Evolutionary conservation across 2,329 filamentous ascomycete species (phyloP), one percentile per base, ranked within the genome.

Genomic region (Orbilia javanica): DNA sequence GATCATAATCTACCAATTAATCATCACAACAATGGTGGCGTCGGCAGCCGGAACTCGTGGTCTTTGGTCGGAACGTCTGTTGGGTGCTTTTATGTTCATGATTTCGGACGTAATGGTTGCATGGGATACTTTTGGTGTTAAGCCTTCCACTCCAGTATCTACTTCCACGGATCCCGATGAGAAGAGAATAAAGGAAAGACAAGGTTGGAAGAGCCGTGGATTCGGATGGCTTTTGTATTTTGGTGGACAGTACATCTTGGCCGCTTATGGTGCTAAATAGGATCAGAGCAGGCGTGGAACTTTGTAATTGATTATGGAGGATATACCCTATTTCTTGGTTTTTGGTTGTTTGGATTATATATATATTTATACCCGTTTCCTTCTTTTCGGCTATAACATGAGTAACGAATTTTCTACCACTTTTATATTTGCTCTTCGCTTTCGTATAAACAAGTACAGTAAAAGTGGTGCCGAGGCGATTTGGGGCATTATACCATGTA

Each of bases 1-100:
- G 8, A 79, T 79, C 11, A 29, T 79, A 11, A 50, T 79, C 44
- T 79, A 79, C 57, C 75, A 79, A 36, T 36, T 79, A 29, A 79
- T 79, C 34, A 79, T 79, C 10, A 72, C 75, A 18, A 70, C 65
- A 2, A 79, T 79, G 75, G 75, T 79, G 3, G 75, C 68, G 8
- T 73, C 75, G 2, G 68, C 75, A 10, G 65, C 70, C 8, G 75
- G 75, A 11, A 73, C 70, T 7, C 52, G 69, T 6, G 75, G 75
- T 1, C 4, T 69, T 3, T 18, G 5, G 0, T 70, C 63, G n/a
- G 63, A 67, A 27, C 44, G 69, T 42, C 11, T 72, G 8, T 18
- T 79, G 1, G 75, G 75, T 4, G 75, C 75, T 8, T 63, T 60
- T 25, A 69, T 74, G 69, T 79, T 79, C 18, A 79, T 79, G 75